phyloP scores from a whole-genome alignment of 2,329 filamentous ascomycete species.

The Fusarium praegraminearum region DNA sequence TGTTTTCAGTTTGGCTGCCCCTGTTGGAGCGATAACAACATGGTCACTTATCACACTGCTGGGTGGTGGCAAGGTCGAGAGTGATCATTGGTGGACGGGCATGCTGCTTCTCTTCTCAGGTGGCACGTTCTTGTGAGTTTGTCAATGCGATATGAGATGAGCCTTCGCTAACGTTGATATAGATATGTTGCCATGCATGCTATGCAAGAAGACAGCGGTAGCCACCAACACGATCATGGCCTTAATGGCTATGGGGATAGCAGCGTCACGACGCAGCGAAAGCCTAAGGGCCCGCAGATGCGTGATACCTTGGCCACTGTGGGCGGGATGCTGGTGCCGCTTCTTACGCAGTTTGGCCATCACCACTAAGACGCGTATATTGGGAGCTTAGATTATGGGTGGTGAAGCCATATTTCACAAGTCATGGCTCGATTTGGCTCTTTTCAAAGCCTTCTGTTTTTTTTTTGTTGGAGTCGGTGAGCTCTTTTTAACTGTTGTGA shows the following conservation, averaged over 20 bases:
- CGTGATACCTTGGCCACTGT: conserved; percentile 78
- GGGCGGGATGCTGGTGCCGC: conserved; percentile 80
- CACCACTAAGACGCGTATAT: conserved; percentile 64
- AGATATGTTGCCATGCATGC: conserved; percentile 99
- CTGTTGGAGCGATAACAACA: conserved; percentile 84
- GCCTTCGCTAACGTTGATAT: conserved; percentile 27
- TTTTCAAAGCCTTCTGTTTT: conserved; percentile 25
- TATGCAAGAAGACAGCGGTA: conserved; percentile 81
- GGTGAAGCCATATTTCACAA: conserved; percentile 21
- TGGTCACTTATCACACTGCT: conserved; percentile 83
- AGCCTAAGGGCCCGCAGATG: conserved; percentile 69
- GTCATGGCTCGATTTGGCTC: conserved; percentile 30
- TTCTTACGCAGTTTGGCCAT: conserved; percentile 83
- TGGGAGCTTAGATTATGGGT: conserved; percentile 7
- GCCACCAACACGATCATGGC: conserved; percentile 62
- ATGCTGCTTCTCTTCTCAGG: conserved; percentile 95
- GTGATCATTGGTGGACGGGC: conserved; percentile 88
- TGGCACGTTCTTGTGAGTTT: conserved; percentile 89
- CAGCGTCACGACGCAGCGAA: conserved; percentile 58
- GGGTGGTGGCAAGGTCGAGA: conserved; percentile 69
- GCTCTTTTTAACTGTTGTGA: conserved; percentile 33
- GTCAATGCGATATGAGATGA: background rate
- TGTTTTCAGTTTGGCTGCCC: conserved; percentile 91
- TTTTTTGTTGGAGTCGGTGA: conserved; percentile 36
- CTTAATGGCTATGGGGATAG: conserved; percentile 68